phyloP scores from a whole-genome alignment of 2,329 filamentous ascomycete species.

The Neonectria ditissima region DNA sequence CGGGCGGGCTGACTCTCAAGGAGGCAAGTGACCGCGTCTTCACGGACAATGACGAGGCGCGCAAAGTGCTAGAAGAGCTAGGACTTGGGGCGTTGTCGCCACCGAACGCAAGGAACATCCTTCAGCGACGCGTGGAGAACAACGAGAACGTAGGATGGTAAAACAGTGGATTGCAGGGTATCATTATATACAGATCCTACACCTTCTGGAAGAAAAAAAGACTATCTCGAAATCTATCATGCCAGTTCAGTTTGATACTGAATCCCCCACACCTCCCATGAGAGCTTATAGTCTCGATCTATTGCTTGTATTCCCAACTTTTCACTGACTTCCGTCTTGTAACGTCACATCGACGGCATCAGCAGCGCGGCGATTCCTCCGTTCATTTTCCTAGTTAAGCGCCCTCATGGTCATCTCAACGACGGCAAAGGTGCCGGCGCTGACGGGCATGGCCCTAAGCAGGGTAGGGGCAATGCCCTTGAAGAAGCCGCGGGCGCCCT shows the following conservation, averaged over 20 bases:
- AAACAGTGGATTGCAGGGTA: slow-evolving; percentile 36
- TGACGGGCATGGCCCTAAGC: slow-evolving; percentile 95
- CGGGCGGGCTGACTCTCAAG: slow-evolving; percentile 59
- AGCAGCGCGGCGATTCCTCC: slow-evolving; percentile 15
- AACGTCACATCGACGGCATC: background rate
- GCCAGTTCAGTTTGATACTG: slow-evolving; percentile 22
- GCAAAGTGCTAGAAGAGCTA: slow-evolving; percentile 71
- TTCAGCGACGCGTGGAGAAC: slow-evolving; percentile 76
- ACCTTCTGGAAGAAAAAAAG: slow-evolving; percentile 16
- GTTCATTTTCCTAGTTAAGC: slow-evolving; percentile 56
- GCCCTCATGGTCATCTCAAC: slow-evolving; percentile 75
- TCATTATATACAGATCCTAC: slow-evolving; percentile 28
- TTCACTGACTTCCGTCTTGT: slow-evolving; percentile 5
- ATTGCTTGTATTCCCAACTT: slow-evolving; percentile 14
- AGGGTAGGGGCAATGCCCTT: slow-evolving; percentile 92
- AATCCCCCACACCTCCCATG: slow-evolving; percentile 31
- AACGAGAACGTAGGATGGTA: slow-evolving; percentile 58
- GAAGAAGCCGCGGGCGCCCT: slow-evolving; percentile 91
- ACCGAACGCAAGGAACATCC: slow-evolving; percentile 72
- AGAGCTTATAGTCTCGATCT: slow-evolving; percentile 24
- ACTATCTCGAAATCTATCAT: slow-evolving; percentile 21
- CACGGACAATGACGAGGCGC: slow-evolving; percentile 67
- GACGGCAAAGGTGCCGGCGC: slow-evolving; percentile 96
- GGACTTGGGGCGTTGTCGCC: slow-evolving; percentile 71
- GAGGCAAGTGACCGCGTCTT: slow-evolving; percentile 68